Evolutionary conservation across 2,329 filamentous ascomycete species (phyloP).

Genomic region (Aschersonia sp.): DNA sequence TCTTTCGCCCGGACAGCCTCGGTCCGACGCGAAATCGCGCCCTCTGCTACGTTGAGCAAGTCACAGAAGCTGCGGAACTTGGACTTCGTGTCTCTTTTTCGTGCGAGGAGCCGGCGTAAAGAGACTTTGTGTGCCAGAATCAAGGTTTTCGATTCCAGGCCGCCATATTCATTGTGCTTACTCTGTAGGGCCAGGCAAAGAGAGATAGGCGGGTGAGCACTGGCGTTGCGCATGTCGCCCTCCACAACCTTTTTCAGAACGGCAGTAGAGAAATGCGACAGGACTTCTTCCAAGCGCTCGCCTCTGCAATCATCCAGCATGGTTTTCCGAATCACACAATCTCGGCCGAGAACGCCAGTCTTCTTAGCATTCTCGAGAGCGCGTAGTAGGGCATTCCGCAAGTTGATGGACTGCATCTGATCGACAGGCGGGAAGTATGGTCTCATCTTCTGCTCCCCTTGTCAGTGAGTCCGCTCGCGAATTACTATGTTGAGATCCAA

Average conservation of each 20-base stretch:
- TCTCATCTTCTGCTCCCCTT: slow-evolving; percentile 53
- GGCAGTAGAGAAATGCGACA: slow-evolving; percentile 69
- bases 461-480: neutral
- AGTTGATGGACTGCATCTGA: slow-evolving; percentile 77
- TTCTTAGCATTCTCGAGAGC: slow-evolving; percentile 78
- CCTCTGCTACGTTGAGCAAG: slow-evolving; percentile 48
- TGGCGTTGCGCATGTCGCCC: slow-evolving; percentile 21
- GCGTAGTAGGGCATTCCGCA: slow-evolving; percentile 71
- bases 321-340: slow-evolving; percentile 72
- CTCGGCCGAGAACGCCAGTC: slow-evolving; percentile 65
- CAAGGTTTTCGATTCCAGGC: slow-evolving; percentile 45
- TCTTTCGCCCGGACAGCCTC: slow-evolving; percentile 26
- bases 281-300: slow-evolving; percentile 74
- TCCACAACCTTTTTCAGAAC: slow-evolving; percentile 59
- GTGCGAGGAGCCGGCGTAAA: slow-evolving; percentile 41
- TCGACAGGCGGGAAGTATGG: slow-evolving; percentile 86
- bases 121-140: slow-evolving; percentile 60
- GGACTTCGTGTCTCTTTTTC: slow-evolving; percentile 43
- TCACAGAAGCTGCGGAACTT: slow-evolving; percentile 50
- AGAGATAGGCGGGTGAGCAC: slow-evolving; percentile 31
- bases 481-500: too few species aligned
- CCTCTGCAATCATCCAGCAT: slow-evolving; percentile 96
- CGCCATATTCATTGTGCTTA: slow-evolving; percentile 39
- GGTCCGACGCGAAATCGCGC: slow-evolving; percentile 37
- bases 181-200: slow-evolving; percentile 41